phyloP scores from a whole-genome alignment of 176 grass and related monocot species.

The Phoenix roebelenii region DNA sequence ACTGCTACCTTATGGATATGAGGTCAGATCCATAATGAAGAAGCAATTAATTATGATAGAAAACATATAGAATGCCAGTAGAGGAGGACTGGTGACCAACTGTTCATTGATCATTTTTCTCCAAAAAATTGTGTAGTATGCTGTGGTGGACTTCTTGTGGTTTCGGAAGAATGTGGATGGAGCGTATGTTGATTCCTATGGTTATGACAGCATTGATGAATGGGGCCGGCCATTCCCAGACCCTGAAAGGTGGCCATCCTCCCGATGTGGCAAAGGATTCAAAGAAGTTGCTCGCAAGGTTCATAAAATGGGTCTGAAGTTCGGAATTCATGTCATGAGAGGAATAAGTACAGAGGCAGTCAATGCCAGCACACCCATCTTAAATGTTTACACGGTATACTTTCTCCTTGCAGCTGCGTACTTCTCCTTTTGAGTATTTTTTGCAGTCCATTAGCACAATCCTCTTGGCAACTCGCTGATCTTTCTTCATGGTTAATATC shows the following conservation, averaged over 20 bases:
- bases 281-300: slow-evolving; percentile 45
- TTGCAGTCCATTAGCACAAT: neutral
- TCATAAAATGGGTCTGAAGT: slow-evolving; percentile 82
- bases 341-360: slow-evolving; percentile 71
- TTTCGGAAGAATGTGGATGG: slow-evolving; percentile 66
- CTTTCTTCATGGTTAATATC: too few species aligned
- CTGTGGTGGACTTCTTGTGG: slow-evolving; percentile 81
- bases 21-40: slow-evolving; percentile 29
- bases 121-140: slow-evolving; percentile 35
- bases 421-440: slow-evolving; percentile 11
- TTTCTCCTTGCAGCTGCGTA: neutral
- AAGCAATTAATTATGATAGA: neutral
- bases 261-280: slow-evolving; percentile 52
- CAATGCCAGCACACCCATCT: slow-evolving; percentile 42
- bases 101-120: neutral
- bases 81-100: neutral
- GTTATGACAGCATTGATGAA: slow-evolving; percentile 64
- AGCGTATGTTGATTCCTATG: slow-evolving; percentile 52
- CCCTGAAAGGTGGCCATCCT: slow-evolving; percentile 67
- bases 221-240: slow-evolving; percentile 85
- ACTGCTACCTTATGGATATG: slow-evolving; percentile 53
- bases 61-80: neutral
- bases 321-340: slow-evolving; percentile 92
- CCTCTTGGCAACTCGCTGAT: too few species aligned
- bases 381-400: slow-evolving; percentile 60